These are phyloP conservation scores for Ilyonectria sp. DNA, from an alignment of 2,329 filamentous ascomycete genomes.

Conservation along the genomic window DNA sequence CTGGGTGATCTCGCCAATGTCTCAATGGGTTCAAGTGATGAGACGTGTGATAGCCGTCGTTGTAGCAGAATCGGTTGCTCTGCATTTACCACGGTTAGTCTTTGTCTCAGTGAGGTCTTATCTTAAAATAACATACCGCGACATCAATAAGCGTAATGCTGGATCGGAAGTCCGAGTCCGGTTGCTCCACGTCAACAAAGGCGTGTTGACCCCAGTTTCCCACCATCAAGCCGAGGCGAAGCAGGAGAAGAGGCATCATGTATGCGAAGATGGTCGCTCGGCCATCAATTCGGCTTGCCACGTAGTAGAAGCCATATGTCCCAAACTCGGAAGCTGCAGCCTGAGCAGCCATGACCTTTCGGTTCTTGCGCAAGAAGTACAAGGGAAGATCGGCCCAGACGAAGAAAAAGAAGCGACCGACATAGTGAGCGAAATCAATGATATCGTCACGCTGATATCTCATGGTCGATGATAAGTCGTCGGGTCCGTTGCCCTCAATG, in stretches of 20 bases:
- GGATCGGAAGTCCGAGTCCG: slow-evolving; percentile 83
- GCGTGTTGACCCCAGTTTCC: slow-evolving; percentile 91
- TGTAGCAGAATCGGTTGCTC: slow-evolving; percentile 88
- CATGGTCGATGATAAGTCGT: slow-evolving; percentile 83
- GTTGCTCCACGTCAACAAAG: slow-evolving; percentile 82
- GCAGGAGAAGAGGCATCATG: slow-evolving; percentile 74
- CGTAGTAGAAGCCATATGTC: slow-evolving; percentile 68
- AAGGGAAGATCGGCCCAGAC: slow-evolving; percentile 82
- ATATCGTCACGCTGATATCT: slow-evolving; percentile 81
- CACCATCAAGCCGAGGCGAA: slow-evolving; percentile 82
- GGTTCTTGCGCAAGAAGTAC: slow-evolving; percentile 79
- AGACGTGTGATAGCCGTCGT: slow-evolving; percentile 87
- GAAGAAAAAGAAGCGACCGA: slow-evolving; percentile 80
- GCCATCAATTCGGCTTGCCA: slow-evolving; percentile 66
- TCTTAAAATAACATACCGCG: slow-evolving; percentile 67
- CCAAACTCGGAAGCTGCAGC: slow-evolving; percentile 73
- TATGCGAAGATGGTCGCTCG: slow-evolving; percentile 75
- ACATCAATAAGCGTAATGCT: slow-evolving; percentile 87
- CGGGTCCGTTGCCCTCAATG: slow-evolving; percentile 84
- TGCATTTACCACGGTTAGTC: slow-evolving; percentile 50
- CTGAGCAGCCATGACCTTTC: slow-evolving; percentile 67
- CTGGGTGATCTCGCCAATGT: slow-evolving; percentile 86
- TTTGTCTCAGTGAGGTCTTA: neutral
- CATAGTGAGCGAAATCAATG: slow-evolving; percentile 78
- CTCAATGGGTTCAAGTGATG: slow-evolving; percentile 84